Evolutionary conservation across 2,329 filamentous ascomycete genomes (phyloP), one percentile per base, ranked within the genome.

Genomic region (Curvularia hawaiiensis): DNA sequence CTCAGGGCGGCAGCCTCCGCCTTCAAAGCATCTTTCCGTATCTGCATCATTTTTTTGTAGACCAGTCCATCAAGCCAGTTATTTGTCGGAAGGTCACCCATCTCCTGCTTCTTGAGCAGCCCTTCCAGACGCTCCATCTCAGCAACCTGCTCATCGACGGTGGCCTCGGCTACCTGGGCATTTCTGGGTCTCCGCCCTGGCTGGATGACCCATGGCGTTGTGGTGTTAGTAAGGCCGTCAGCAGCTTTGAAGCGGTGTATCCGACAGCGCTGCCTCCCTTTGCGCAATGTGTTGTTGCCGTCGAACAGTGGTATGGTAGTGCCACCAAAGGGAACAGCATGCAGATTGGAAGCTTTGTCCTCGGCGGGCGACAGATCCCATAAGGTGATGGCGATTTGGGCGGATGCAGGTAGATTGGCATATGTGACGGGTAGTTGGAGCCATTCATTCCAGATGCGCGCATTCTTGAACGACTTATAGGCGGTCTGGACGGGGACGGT

Each of bases 61-160:
- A 97, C 93, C 67, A 98, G 84, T 70, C 95, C 91, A 75, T 99
- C 95, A 43, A 99, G 84, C 96, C 95, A 99, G 68, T 96, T 91
- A 47, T 97, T 90, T 16, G 92, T 87, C 0, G 91, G 88, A 26
- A 99, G 94, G 74, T 99, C 95, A 18, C 92, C 93, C 90, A 97
- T 96, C 73, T 99, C 96, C 72, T 98, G 95, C 77, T 97, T 96
- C 78, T 99, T 99, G 73, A 99, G 90, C 22, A 98, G 77, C 52
- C 87, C 89, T 71, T 98, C 93, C 65, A 99, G 84, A 18, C 95
- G 84, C 68, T 97, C 92, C 60, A 97, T 84, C 76, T 99, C 95
- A 52, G 91, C 88, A 58, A 96, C 87, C 65, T 89, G 89, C 56
- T 90, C 87, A n/a, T 82, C 79, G 1, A 82, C 77, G 1, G 72